Evolutionary conservation across 176 grass and related monocot genomes (phyloP), one percentile per base, ranked within the genome.

Genomic region (Triticum turgidum): DNA sequence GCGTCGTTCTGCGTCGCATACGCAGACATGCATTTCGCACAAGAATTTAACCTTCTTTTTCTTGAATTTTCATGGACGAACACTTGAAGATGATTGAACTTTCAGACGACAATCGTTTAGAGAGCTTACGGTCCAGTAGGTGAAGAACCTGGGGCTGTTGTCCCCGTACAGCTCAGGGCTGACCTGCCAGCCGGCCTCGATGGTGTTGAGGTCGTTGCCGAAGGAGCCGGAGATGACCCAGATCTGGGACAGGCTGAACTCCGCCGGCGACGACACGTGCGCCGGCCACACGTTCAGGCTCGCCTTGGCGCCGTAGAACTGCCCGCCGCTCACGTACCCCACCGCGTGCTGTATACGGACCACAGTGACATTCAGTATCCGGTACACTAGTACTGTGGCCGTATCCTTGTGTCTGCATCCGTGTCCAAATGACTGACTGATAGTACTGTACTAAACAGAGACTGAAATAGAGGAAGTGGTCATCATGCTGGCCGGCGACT

Each of bases 171-270:
- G 89, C 79, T 94, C 72, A 21, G 97, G 97, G 85, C 97, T 99
- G 22, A 95, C 89, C 97, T 98, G 97, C 97, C 97, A 98, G 5
- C 92, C 97, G 5, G 97, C 97, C 86, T 98, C 97, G 68, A 98
- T 87, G 88, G 97, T 98, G 90, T 98, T 98, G 90, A 98, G 96
- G 86, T 98, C 96, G 78, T 91, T 84, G 85, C 90, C 90, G 81
- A 98, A 98, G 79, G 92, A 82, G 78, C 94, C 94, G 22, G 97
- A 93, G 81, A 98, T 98, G 86, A 98, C 77, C 97, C 97, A 98
- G 61, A 98, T 85, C 81, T 96, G 97, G 4, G 97, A 98, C 25
- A 98, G 90, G 85, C 97, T 96, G 89, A 98, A 98, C 86, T 98
- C 97, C 20, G 85, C 88, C n/a, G 93, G 90, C 82, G 86, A 90